Evolutionary conservation across 2,329 filamentous ascomycete genomes (phyloP).

Genomic region (Talaromyces sp.): DNA sequence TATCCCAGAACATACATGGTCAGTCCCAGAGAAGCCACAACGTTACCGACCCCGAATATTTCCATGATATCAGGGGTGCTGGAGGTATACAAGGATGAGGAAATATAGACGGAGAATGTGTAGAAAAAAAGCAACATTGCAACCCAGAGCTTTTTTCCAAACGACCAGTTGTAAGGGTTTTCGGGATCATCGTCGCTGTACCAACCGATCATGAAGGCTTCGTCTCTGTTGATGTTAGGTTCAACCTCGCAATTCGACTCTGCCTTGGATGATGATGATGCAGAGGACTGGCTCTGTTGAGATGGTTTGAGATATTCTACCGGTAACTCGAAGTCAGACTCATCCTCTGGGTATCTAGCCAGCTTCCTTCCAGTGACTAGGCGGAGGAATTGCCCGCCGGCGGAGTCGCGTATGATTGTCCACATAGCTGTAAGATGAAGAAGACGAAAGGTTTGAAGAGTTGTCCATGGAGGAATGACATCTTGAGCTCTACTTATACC

Average conservation of each 20-base stretch:
- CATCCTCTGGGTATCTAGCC: slow-evolving; percentile 48
- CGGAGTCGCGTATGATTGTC: slow-evolving; percentile 42
- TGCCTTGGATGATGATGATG: slow-evolving; percentile 28
- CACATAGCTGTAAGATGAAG: neutral
- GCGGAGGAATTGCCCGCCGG: slow-evolving; percentile 50
- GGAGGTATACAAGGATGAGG: slow-evolving; percentile 34
- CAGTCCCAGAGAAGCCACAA: slow-evolving; percentile 34
- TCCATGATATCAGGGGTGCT: slow-evolving; percentile 27
- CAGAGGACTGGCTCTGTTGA: slow-evolving; percentile 27
- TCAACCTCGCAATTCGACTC: slow-evolving; percentile 20
- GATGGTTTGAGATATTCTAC: slow-evolving; percentile 20
- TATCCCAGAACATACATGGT: slow-evolving; percentile 41
- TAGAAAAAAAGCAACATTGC: slow-evolving; percentile 28
- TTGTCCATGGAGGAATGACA: neutral
- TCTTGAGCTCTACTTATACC: neutral
- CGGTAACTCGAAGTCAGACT: slow-evolving; percentile 30
- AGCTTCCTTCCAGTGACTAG: slow-evolving; percentile 43
- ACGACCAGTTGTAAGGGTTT: slow-evolving; percentile 30
- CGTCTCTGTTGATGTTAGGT: slow-evolving; percentile 33
- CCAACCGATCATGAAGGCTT: slow-evolving; percentile 36
- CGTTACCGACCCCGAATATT: slow-evolving; percentile 30
- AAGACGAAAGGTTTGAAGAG: neutral
- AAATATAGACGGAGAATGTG: slow-evolving; percentile 41
- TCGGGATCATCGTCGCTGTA: slow-evolving; percentile 30
- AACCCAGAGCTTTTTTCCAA: slow-evolving; percentile 26